phyloP scores from a whole-genome alignment of 2,329 filamentous ascomycete species.

The Herpotrichia juniperi region DNA sequence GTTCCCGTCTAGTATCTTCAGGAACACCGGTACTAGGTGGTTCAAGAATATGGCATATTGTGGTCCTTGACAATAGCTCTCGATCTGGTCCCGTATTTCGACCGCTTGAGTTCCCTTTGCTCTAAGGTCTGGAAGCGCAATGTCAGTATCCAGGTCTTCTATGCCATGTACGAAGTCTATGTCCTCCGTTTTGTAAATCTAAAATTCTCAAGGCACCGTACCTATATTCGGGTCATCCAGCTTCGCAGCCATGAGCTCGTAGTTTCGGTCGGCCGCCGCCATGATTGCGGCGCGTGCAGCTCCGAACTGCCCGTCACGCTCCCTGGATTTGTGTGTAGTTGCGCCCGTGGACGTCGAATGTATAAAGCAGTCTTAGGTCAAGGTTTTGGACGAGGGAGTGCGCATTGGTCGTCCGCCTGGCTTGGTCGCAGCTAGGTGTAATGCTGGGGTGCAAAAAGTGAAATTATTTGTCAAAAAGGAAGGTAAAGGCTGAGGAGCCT shows the following conservation, averaged over 20 bases:
- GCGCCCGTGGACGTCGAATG: slow-evolving; percentile 10
- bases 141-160: slow-evolving; percentile 17
- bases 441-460: neutral
- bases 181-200: neutral
- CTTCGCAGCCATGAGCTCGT: slow-evolving; percentile 55
- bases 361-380: slow-evolving; percentile 21
- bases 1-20: slow-evolving; percentile 80
- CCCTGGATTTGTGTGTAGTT: slow-evolving; percentile 11
- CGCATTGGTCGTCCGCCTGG: slow-evolving; percentile 3
- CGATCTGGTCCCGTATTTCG: slow-evolving; percentile 88
- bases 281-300: slow-evolving; percentile 36
- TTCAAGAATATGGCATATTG: slow-evolving; percentile 83
- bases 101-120: slow-evolving; percentile 81
- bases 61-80: slow-evolving; percentile 79
- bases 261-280: slow-evolving; percentile 47
- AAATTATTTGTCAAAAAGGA: slow-evolving; percentile 3
- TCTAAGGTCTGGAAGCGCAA: slow-evolving; percentile 69
- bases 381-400: slow-evolving; percentile 16
- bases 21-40: slow-evolving; percentile 87
- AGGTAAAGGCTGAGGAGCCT: neutral
- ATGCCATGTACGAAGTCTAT: neutral
- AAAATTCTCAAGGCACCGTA: slow-evolving; percentile 20
- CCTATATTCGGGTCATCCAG: slow-evolving; percentile 51
- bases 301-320: slow-evolving; percentile 26
- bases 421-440: neutral